Evolutionary conservation across 2,329 filamentous ascomycete species (phyloP).

Genomic region (Rhexocercosporidium sp.): DNA sequence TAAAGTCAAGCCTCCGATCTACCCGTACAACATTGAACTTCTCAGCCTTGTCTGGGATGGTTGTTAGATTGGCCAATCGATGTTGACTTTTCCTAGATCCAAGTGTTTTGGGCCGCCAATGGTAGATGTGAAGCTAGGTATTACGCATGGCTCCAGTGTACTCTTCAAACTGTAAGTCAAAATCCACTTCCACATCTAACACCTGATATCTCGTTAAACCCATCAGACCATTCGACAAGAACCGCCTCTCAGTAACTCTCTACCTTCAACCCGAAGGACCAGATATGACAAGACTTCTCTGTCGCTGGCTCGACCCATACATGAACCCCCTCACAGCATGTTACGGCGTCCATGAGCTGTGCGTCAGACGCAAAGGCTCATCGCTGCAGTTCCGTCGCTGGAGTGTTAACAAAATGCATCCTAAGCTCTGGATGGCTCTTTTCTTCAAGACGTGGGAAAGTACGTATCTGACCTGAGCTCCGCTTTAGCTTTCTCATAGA

Average conservation of each 20-base stretch:
- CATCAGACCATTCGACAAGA: conserved; percentile 58
- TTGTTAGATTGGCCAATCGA: conserved; percentile 20
- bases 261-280: conserved; percentile 52
- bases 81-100: conserved; percentile 45
- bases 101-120: conserved; percentile 53
- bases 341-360: conserved; percentile 59
- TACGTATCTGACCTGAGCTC: conserved; percentile 38
- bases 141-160: conserved; percentile 55
- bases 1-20: conserved; percentile 31
- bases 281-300: conserved; percentile 38
- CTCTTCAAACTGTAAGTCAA: conserved; percentile 59
- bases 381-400: conserved; percentile 58
- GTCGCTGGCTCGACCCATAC: conserved; percentile 40
- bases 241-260: conserved; percentile 58
- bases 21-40: conserved; percentile 16
- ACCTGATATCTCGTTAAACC: not conserved
- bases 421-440: conserved; percentile 60
- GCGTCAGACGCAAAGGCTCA: conserved; percentile 54
- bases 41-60: conserved; percentile 21
- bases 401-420: conserved; percentile 49
- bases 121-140: conserved; percentile 49
- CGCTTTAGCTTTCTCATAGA: not conserved
- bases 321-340: conserved; percentile 50
- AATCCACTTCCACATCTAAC: not conserved
- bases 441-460: conserved; percentile 67